Base-by-base conservation (phyloP, 1,284 basidiomycete species). In the Xerocomus nothofagi region DNA sequence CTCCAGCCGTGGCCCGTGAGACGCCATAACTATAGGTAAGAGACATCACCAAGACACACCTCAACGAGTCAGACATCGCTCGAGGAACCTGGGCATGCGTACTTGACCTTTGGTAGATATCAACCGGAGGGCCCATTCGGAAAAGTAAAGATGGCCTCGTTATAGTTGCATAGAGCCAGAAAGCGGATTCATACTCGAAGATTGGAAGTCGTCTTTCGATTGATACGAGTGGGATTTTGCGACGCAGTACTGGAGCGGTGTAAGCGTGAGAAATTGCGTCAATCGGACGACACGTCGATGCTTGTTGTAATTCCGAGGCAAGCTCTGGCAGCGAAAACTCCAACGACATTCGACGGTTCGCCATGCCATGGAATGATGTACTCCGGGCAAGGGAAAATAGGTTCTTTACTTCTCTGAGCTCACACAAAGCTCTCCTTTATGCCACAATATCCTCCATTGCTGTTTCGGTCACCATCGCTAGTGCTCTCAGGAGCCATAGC, bases 51-150 rank as follows among this genome's bases (percentile, higher is more conserved):
- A 74, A 39, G 26, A 39, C 43, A 33, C 31, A 64, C 85, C 86
- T 76, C 79, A 74, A 6, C 92, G 80, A 9, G 82, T 84, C 49
- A 97, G 72, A 41, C 83, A 78, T 68, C 96, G 82, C 49, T 87
- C 80, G 1, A 91, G 84, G 68, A 90, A 93, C 89, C 88, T 91
- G 37, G 39, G 31, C 21, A 27, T 27, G 38, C 20, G 11, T 10
- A 29, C 54, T 11, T 37, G 21, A 6, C 1, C 29, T 17, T 11
- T 17, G 26, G 27, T 47, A 17, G 29, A 15, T 66, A 90, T 93
- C 93, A 96, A 49, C 92, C 93, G 9, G 71, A 79, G 2, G 80
- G 72, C 2, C 93, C 94, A 60, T 92, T 87, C 6, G 93, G 93
- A 15, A 90, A 93, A 27, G 73, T 69, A 24, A 73, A 31, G 86